Base-by-base conservation (phyloP, 31 red algal genomes). In the Odonthalia washingtoniensis region DNA sequence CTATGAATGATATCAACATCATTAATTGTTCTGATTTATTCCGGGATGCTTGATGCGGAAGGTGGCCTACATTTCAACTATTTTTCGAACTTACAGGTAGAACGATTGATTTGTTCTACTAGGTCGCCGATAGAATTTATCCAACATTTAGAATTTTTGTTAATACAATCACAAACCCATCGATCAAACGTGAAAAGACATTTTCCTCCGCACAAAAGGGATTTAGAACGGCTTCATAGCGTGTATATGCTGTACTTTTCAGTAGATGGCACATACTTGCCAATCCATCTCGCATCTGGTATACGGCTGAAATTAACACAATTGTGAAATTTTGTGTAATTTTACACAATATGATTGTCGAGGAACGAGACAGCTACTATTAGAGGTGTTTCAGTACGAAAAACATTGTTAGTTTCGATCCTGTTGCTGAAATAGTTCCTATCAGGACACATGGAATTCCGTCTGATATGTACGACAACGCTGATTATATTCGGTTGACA, bases 71-170 rank as follows among this genome's bases (percentile, higher is more conserved):
- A 41, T 40, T 72, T 24, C 2, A 44, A 12, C 81, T 40, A 12
- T 3, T 16, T 12, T 40, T 1, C 3, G 5, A 3, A 30, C 14
- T 72, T 26, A 45, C 34, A 33, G 65, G 65, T 9, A 14, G 27
- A 2, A 39, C 33, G 21, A 6, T 84, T 4, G 39, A 65, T 6
- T 84, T 57, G 81, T 84, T 72, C 39, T 84, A 84, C 35, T 84
- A 9, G 5, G 17, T 84, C 1, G 65, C 46, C 2, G 81, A 84
- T 72, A 65, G 65, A 40, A 84, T 84, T 35, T 84, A 84, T 72
- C 81, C 66, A 24, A 14, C 3, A 3, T 68, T 68, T 36, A 46
- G 61, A 40, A 68, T 82, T 3, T 82, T 82, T 68, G 12, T 75
- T 3, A 75, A 75, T 40, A 75, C 72, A 70, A 36, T 70, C 9